A percentile compares a stretch with the other conserved stretches of the same genome.
phyloP scores from a whole-genome alignment of 2,329 filamentous ascomycete species.

The Cordyceps cicadae region DNA sequence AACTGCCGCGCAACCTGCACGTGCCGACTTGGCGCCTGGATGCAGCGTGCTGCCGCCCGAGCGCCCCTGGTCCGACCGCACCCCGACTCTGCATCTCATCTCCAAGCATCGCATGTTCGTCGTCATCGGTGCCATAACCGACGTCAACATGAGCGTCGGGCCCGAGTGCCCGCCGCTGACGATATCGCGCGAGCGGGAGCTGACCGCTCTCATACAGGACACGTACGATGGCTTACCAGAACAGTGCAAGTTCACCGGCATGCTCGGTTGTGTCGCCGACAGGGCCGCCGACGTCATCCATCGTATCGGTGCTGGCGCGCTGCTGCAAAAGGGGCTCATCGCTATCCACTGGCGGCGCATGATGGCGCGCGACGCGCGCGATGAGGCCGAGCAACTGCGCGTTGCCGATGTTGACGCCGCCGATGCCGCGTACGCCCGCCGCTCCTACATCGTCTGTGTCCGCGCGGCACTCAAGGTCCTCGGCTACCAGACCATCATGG shows the following conservation, averaged over 20 bases:
- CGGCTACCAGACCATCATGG: slow-evolving; percentile 1
- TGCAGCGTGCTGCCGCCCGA: slow-evolving; percentile 14
- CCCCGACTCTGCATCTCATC: slow-evolving; percentile 20
- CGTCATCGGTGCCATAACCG: slow-evolving; percentile 10
- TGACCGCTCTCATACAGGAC: neutral
- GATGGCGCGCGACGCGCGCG: neutral
- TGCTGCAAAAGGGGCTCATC: slow-evolving; percentile 10
- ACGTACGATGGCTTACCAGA: slow-evolving; percentile 4
- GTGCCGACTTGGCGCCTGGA: slow-evolving; percentile 13
- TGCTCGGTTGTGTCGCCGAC: slow-evolving; percentile 6
- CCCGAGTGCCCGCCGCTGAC: neutral
- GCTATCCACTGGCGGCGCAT: slow-evolving; percentile 6
- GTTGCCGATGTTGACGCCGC: neutral
- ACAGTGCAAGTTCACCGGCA: slow-evolving; percentile 2
- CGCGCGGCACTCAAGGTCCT: slow-evolving; percentile 2
- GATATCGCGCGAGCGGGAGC: neutral
- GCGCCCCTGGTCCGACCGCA: slow-evolving; percentile 15
- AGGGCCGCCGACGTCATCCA: slow-evolving; percentile 4
- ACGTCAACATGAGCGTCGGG: slow-evolving; percentile 1
- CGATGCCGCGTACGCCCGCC: neutral
- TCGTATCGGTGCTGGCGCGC: neutral
- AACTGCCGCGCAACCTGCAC: slow-evolving; percentile 17
- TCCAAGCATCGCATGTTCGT: slow-evolving; percentile 22
- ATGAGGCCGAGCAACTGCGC: neutral
- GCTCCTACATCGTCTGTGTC: slow-evolving; percentile 1